Percentiles rank a stretch among this genome's conserved stretches.
Evolutionary conservation across 2,329 filamentous ascomycete species (phyloP).

Genomic region (Penicillium oxalicum): DNA sequence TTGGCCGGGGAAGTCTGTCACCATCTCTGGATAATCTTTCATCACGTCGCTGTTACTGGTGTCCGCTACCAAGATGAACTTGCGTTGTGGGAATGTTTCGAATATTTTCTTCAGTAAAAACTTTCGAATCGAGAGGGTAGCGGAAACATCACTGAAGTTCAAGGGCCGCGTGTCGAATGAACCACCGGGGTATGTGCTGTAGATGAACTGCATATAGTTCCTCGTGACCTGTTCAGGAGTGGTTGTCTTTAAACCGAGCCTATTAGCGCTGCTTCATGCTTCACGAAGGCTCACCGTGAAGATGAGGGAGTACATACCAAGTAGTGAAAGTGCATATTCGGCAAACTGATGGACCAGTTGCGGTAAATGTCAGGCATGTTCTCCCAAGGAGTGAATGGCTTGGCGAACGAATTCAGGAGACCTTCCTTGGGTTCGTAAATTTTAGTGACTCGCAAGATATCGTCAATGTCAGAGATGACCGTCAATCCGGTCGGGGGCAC

Average conservation of each 20-base stretch:
- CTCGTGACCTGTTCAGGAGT: conserved; percentile 72
- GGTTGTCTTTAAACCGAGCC: conserved; percentile 54
- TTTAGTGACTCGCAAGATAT: conserved; percentile 73
- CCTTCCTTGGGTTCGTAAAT: conserved; percentile 72
- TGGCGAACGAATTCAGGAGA: conserved; percentile 69
- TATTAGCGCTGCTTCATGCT: not conserved
- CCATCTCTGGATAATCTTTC: conserved; percentile 55
- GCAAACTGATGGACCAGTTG: conserved; percentile 47
- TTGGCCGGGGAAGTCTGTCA: conserved; percentile 60
- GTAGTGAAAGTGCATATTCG: conserved; percentile 1
- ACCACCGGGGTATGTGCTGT: conserved; percentile 68
- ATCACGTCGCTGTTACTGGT: conserved; percentile 73
- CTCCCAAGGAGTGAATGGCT: conserved; percentile 64
- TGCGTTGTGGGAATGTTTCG: conserved; percentile 66
- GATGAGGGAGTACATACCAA: not conserved
- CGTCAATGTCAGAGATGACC: conserved; percentile 71
- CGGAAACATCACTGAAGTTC: conserved; percentile 71
- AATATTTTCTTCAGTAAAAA: conserved; percentile 67
- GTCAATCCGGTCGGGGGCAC: conserved; percentile 66
- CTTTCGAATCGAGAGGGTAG: conserved; percentile 64
- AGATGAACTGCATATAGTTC: conserved; percentile 73
- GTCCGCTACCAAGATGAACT: conserved; percentile 70
- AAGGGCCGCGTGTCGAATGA: conserved; percentile 72
- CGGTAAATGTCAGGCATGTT: conserved; percentile 76
- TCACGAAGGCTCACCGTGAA: not conserved